Evolutionary conservation across 225 moss, liverwort and hornwort species (phyloP), one percentile per base, ranked within the genome.

Genomic region (Polytrichum commune): DNA sequence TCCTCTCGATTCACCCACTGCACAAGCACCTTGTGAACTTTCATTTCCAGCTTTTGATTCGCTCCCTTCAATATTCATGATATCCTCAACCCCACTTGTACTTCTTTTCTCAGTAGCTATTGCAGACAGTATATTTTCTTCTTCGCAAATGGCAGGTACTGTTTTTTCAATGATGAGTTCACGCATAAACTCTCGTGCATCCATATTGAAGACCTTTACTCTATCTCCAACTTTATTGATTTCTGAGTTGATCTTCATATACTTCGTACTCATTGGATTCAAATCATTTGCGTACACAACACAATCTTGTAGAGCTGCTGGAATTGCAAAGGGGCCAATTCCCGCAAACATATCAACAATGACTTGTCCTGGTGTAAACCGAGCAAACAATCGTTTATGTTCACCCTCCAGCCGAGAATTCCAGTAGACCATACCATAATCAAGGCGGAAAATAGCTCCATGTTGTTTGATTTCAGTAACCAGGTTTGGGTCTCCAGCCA

Each of bases 321-420:
- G 97, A 79, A 98, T 87, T 68, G 90, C 94, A 75, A 98, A 98
- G 1, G 97, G 97, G 66, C 97, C 97, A 63, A 98, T 91, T 9
- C 97, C 97, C 67, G 95, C 87, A 76, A 98, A 98, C 97, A 98
- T 98, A 75, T 98, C 97, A 67, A 90, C 78, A 61, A 98, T 73
- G 61, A 93, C 71, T 85, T 98, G 85, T 63, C 97, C 92, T 66
- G 86, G 87, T 76, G 80, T 85, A 54, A 98, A 98, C 72, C 80
- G 84, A 70, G 85, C 76, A 72, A 80, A 86, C 70, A 98, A 71
- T 28, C 97, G 91, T 72, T 91, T 92, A 73, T 98, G 97, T 78
- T 98, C 97, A 78, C 92, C 91, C 74, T 95, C 97, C 69, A 98
- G 75, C 55, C 97, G 86, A 27, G 97, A 95, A 65, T 98, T 98